Conservation (phyloP, 2,329 filamentous ascomycete genomes). For the Fusarium papillatum region DNA sequence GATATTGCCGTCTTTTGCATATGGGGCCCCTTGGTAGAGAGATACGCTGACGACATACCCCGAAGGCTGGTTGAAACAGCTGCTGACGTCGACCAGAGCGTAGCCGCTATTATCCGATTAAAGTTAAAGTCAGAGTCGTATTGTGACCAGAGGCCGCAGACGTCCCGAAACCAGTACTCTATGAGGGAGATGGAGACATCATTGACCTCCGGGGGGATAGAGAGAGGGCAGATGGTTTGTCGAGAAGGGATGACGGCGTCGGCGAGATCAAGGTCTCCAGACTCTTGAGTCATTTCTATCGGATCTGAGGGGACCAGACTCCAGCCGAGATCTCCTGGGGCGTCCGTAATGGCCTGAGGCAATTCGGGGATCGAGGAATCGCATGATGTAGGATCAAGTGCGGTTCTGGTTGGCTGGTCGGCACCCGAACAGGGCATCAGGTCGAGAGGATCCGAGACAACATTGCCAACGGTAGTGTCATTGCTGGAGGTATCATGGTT, state of each 20-base stretch:
- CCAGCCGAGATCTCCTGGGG: not conserved
- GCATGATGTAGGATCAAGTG: too few species aligned
- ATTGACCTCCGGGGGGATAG: conserved; percentile 22
- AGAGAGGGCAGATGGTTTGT: conserved; percentile 1
- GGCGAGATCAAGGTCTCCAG: not conserved
- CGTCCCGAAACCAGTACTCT: conserved; percentile 53
- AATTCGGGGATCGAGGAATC: too few species aligned
- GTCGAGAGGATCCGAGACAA: too few species aligned
- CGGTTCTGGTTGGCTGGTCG: too few species aligned
- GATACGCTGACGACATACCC: conserved; percentile 55
- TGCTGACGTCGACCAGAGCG: conserved; percentile 52
- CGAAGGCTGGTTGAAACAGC: conserved; percentile 55
- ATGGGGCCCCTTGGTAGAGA: conserved; percentile 42
- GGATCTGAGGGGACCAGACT: conserved; percentile 6
- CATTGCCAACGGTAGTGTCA: too few species aligned
- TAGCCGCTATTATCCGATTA: conserved; percentile 52
- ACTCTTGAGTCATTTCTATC: not conserved
- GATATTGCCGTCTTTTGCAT: conserved; percentile 36
- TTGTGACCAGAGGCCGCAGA: conserved; percentile 56
- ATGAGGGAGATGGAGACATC: conserved; percentile 47
- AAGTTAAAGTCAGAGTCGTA: conserved; percentile 55
- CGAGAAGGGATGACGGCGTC: conserved; percentile 14
- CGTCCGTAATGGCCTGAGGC: too few species aligned
- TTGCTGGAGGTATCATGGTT: too few species aligned
- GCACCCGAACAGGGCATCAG: too few species aligned